Evolutionary conservation across 2,329 filamentous ascomycete species (phyloP), one percentile per base, ranked within the genome.

Genomic region (Fonsecaea multimorphosa): DNA sequence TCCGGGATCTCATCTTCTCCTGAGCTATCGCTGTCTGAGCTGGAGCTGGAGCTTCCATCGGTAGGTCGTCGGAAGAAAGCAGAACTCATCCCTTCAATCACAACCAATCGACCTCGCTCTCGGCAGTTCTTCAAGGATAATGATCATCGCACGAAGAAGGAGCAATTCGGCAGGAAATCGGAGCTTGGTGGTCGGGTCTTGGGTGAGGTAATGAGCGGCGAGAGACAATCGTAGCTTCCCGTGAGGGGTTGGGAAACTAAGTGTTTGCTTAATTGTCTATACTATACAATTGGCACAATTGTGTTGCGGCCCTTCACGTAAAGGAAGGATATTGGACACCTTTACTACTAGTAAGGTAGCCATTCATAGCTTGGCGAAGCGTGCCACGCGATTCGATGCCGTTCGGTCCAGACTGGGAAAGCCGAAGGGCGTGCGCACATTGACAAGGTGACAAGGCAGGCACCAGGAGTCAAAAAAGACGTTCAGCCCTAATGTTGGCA

Each of bases 21-120:
- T 19, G 67, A 61, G 3, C 38, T 53, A 38, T 60, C 57, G 19
- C 19, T 44, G 19, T 66, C 67, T 34, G 64, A 68, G 40, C 63
- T 63, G 8, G 65, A 66, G 57, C 63, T 61, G 32, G 68, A 67
- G 44, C 65, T 67, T 22, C 34, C 62, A 56, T 69, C 69, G 49
- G 56, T 60, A 40, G 68, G 68, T 19, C 67, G 64, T 9, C 68
- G 68, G 44, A 70, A 70, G 63, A 70, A 70, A 24, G 56, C 59
- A 32, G 68, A 70, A 65, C 58, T 65, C 68, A 70, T 70, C 38
- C 22, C 51, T 54, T 29, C 19, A n/a, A 31, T 29, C 22, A 52
- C 3, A 44, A 49, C 36, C 22, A 16, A 16, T 32, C 29, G 24
- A 22, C 27, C 31, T 34, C n/a, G 3, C 34, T 34, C 14, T 11